A percentile compares a stretch with the other conserved stretches of the same genome.
Conservation (phyloP, 1,284 basidiomycete genomes). For the Ustilago lituana region DNA sequence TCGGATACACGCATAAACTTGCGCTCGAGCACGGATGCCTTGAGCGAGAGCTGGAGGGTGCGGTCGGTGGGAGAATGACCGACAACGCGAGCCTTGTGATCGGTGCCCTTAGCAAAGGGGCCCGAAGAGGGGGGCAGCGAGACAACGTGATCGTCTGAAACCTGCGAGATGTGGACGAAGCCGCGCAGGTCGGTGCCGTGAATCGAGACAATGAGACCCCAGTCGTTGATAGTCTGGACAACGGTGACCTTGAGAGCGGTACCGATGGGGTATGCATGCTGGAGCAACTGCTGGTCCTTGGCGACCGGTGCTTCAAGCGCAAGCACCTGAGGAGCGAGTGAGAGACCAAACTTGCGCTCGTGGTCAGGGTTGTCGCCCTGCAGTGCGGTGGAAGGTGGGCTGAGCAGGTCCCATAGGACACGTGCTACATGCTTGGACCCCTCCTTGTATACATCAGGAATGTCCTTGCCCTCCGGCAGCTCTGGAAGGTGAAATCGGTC, state of each 20-base stretch:
- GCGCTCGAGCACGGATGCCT: slow-evolving; percentile 83
- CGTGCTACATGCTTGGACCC: slow-evolving; percentile 78
- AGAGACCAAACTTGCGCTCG: slow-evolving; percentile 61
- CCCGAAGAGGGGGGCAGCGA: slow-evolving; percentile 73
- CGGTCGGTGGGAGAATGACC: slow-evolving; percentile 90
- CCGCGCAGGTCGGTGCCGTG: slow-evolving; percentile 45
- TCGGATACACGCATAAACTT: slow-evolving; percentile 87
- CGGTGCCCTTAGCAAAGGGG: slow-evolving; percentile 53
- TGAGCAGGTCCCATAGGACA: slow-evolving; percentile 75
- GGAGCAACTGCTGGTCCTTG: slow-evolving; percentile 31
- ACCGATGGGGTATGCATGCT: slow-evolving; percentile 59
- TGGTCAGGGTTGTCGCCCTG: slow-evolving; percentile 47
- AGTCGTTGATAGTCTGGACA: slow-evolving; percentile 52
- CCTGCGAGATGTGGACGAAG: slow-evolving; percentile 78
- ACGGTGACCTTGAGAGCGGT: slow-evolving; percentile 52
- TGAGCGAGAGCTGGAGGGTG: slow-evolving; percentile 84
- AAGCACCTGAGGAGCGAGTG: slow-evolving; percentile 55
- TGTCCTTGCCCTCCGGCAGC: slow-evolving; percentile 57
- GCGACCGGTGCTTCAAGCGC: slow-evolving; percentile 47
- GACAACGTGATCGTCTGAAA: slow-evolving; percentile 88
- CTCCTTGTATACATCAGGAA: slow-evolving; percentile 73
- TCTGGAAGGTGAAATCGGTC: slow-evolving; percentile 80
- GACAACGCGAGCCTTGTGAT: slow-evolving; percentile 86
- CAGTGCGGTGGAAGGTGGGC: slow-evolving; percentile 29
- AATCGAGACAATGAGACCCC: slow-evolving; percentile 61